Evolutionary conservation across 441 rosid species (phyloP).

Genomic region (Eutrema salsugineum): DNA sequence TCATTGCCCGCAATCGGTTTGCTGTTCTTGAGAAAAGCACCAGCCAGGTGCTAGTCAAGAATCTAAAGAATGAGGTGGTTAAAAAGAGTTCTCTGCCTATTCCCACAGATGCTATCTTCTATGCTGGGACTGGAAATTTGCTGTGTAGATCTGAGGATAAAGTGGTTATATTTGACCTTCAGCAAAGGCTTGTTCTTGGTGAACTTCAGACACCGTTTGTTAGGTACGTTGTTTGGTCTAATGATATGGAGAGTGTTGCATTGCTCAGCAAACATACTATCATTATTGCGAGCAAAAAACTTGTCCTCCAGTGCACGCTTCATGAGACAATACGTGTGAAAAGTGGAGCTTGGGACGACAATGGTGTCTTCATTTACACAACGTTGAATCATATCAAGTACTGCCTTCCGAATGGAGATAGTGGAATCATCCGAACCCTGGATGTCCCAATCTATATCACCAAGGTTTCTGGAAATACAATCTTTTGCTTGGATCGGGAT

Average conservation of each 20-base stretch:
- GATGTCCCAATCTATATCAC: conserved; percentile 82
- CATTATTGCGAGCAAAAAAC: conserved; percentile 73
- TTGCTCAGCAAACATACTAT: conserved; percentile 88
- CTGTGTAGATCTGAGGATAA: neutral
- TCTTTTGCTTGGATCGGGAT: conserved; percentile 82
- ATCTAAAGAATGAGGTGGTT: conserved; percentile 1
- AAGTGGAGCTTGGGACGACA: conserved; percentile 95
- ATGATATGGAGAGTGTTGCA: conserved; percentile 88
- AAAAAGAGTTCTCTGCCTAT: neutral
- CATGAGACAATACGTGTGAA: conserved; percentile 89
- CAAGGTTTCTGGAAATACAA: conserved; percentile 64
- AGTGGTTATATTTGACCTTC: neutral
- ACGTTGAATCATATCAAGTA: conserved; percentile 81
- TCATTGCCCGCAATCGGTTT: conserved; percentile 76
- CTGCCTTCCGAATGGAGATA: conserved; percentile 88
- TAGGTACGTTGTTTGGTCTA: conserved; percentile 80
- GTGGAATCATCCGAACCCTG: conserved; percentile 76
- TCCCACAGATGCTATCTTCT: neutral
- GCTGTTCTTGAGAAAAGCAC: conserved; percentile 72
- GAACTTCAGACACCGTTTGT: conserved; percentile 80
- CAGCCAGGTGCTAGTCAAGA: neutral
- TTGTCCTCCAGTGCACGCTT: conserved; percentile 74
- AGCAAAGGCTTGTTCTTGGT: conserved; percentile 62
- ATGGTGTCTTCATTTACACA: conserved; percentile 82
- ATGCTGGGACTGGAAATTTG: neutral